Evolutionary conservation across 805 yeast species (phyloP), one percentile per base, ranked within the genome.

Genomic region (Candida pseudofarinosa): DNA sequence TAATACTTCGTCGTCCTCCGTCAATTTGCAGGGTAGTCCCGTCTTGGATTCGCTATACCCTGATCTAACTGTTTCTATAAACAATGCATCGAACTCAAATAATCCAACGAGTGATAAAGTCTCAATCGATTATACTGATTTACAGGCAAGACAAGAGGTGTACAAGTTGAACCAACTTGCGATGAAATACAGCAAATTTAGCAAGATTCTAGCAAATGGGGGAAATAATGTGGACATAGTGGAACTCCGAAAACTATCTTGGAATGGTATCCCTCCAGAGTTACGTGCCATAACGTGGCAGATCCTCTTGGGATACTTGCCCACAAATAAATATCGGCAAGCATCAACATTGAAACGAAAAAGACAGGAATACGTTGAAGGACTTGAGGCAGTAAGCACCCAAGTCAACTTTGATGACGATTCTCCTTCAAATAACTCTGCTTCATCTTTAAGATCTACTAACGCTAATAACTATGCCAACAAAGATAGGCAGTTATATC

Each of bases 241-340:
- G 38, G 89, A 83, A 39, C 70, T 93, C 41, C 76, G 88, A 48
- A 81, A 85, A 56, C 73, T 89, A 39, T 78, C 97, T 14, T 93
- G 99, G 98, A 85, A 90, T 54, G 99, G 99, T 1, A 79, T 93
- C 4, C 98, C 99, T 0, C 67, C 76, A 10, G 83, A 81, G 44
- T 71, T 89, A 44, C 72, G 98, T 45, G 86, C 97, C 0, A 65
- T 83, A 33, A 80, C 86, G 10, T 93, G 99, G 99, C 95, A 88
- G 64, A 66, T 90, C 14, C 62, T 93, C 38, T 73, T 91, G 40
- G 98, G 98, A 1, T 93, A 93, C 59, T 67, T 91, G 31, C 97
- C 99, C 1, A 79, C 93, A 1, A 93, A 89, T 58, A 76, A 83
- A 19, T 79, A 83, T 37, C 74, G 98, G 41, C 81, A 96, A 52